Evolutionary conservation across 129 eudicot species (phyloP).

Genomic region (Gnaphalium uliginosum): DNA sequence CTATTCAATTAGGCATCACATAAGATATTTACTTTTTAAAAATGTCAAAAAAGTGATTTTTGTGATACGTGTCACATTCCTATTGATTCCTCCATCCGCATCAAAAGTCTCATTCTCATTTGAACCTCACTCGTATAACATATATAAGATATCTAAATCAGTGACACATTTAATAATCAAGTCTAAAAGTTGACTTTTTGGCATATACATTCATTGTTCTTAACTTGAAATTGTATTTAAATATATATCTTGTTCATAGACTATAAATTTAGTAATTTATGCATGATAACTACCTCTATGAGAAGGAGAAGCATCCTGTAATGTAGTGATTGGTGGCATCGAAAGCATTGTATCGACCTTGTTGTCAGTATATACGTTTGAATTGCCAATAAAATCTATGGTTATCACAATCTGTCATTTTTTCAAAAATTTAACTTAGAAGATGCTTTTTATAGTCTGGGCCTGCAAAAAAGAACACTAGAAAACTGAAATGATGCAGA

Average conservation of each 20-base stretch:
- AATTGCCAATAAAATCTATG: neutral
- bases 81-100: no score
- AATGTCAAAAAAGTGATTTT: no score
- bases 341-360: neutral
- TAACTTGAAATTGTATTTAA: neutral
- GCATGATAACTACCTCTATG: neutral
- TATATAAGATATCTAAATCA: no score
- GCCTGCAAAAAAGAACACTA: no score
- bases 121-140: no score
- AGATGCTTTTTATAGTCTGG: no score
- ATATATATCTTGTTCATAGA: neutral
- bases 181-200: neutral
- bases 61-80: no score
- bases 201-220: neutral
- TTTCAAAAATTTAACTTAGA: no score
- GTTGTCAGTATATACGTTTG: neutral
- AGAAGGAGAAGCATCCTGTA: neutral
- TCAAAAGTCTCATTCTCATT: no score
- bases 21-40: no score
- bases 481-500: neutral
- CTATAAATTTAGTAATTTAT: neutral
- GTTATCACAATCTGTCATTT: neutral
- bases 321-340: conserved; percentile 10
- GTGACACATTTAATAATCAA: no score
- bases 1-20: no score